A percentile compares a stretch with the other conserved stretches of the same genome.
Conservation (phyloP, 108 stramenopile genomes). For the Nitzschia sp. region DNA sequence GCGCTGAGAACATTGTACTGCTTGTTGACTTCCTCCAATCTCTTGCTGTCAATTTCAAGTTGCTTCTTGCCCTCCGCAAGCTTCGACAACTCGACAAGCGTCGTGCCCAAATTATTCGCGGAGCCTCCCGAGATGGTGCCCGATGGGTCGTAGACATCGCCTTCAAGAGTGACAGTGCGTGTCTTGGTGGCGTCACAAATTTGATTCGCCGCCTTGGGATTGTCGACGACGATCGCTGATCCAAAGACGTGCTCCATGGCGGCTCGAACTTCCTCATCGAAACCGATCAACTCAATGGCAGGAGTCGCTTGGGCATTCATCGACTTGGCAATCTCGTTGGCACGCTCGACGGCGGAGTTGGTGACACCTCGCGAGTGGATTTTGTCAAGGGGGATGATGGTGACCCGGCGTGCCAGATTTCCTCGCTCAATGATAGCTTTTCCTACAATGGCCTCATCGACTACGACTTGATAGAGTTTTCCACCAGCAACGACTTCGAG, state of each 20-base stretch:
- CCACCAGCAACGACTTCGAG: slow-evolving; percentile 97
- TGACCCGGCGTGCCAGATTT: slow-evolving; percentile 90
- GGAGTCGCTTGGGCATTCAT: slow-evolving; percentile 76
- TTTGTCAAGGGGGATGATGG: slow-evolving; percentile 97
- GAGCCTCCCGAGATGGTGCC: slow-evolving; percentile 97
- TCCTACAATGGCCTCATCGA: slow-evolving; percentile 94
- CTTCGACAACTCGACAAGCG: slow-evolving; percentile 74
- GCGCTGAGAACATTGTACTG: slow-evolving; percentile 55
- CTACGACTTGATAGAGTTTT: slow-evolving; percentile 95
- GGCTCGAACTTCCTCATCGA: slow-evolving; percentile 88
- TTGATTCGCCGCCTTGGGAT: slow-evolving; percentile 83
- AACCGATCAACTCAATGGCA: slow-evolving; percentile 96
- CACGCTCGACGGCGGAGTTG: slow-evolving; percentile 41
- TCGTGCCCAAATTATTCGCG: slow-evolving; percentile 70
- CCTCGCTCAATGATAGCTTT: slow-evolving; percentile 95
- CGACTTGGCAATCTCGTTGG: slow-evolving; percentile 68
- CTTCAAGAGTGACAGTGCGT: slow-evolving; percentile 93
- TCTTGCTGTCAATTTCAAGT: slow-evolving; percentile 45
- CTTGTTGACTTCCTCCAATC: slow-evolving; percentile 47
- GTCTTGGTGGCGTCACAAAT: slow-evolving; percentile 93
- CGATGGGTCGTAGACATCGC: slow-evolving; percentile 97
- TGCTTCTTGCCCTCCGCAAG: slow-evolving; percentile 49
- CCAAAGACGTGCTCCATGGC: slow-evolving; percentile 98
- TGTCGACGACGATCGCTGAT: slow-evolving; percentile 89
- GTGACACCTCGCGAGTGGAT: slow-evolving; percentile 68